These are phyloP conservation scores for Yueomyces sp. DNA, from an alignment of 805 yeast genomes.

Conservation along the genomic window DNA sequence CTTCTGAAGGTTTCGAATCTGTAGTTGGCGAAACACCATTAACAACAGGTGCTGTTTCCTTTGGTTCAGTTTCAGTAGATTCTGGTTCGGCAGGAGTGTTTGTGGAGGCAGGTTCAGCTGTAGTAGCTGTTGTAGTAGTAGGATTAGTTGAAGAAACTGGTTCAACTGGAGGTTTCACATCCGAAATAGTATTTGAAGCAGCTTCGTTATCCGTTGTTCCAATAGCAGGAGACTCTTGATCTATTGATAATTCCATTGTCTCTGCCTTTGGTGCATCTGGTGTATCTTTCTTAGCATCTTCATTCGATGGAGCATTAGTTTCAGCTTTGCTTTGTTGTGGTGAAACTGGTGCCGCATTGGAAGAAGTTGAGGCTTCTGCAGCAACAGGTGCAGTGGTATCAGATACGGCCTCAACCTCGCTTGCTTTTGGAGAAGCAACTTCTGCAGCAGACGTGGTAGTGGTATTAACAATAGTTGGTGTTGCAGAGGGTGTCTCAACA, in stretches of 20 bases:
- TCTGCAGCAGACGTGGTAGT: conserved; percentile 1
- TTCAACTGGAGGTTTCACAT: not conserved
- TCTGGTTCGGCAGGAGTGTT: not conserved
- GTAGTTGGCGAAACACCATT: not conserved
- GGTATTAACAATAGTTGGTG: conserved; percentile 3
- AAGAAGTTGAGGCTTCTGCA: conserved; percentile 1
- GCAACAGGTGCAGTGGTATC: conserved; percentile 1
- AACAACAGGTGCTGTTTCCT: not conserved
- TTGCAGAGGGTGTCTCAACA: conserved; percentile 1
- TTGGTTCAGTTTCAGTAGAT: not conserved
- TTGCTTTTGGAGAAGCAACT: conserved; percentile 1
- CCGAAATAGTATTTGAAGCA: too few species aligned
- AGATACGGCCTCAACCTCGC: conserved; percentile 1
- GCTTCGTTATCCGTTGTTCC: conserved; percentile 1
- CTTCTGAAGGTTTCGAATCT: not conserved
- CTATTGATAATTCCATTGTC: conserved; percentile 2
- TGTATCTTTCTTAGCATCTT: not conserved
- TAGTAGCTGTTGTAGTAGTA: not conserved
- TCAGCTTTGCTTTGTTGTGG: not conserved
- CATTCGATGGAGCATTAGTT: not conserved
- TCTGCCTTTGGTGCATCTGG: conserved; percentile 1
- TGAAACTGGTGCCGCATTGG: not conserved
- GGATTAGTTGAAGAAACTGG: not conserved
- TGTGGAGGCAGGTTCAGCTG: not conserved
- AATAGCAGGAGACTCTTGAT: not conserved